phyloP scores from a whole-genome alignment of 192 early-diverging fungal genomes.

The Chytriomyces sp. region DNA sequence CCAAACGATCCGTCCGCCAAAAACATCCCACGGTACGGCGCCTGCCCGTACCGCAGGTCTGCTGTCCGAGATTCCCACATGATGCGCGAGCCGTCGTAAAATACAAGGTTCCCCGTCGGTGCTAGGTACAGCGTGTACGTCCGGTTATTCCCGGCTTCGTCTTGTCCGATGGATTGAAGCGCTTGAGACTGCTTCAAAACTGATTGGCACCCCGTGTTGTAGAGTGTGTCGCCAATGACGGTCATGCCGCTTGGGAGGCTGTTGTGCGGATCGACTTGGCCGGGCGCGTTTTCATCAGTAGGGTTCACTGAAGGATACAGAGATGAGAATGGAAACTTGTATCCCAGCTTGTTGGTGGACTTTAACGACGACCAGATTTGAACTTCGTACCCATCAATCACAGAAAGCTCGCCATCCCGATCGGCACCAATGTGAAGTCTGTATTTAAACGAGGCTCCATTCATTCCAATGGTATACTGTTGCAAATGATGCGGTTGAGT shows the following conservation, averaged over 20 bases:
- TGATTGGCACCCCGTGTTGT: too few species aligned
- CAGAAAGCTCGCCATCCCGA: neutral
- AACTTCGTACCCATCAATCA: neutral
- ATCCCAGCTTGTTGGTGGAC: neutral
- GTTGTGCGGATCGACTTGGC: too few species aligned
- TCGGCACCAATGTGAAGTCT: too few species aligned
- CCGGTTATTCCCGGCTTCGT: neutral
- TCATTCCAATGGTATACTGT: too few species aligned
- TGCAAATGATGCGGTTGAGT: neutral
- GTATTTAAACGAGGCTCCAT: too few species aligned
- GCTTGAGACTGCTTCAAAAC: too few species aligned
- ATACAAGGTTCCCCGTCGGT: neutral
- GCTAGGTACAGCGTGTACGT: neutral
- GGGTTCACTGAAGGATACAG: neutral
- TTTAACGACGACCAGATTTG: neutral
- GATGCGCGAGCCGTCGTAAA: neutral
- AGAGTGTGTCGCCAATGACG: too few species aligned
- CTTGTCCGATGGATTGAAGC: too few species aligned
- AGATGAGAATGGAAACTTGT: neutral
- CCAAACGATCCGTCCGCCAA: neutral
- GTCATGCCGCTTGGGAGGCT: too few species aligned
- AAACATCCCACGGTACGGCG: neutral
- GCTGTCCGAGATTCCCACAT: conserved; percentile 2
- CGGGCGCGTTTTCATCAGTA: too few species aligned
- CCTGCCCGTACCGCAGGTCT: neutral